These are phyloP conservation scores for cucumber (Cucumis sativus) DNA, from an alignment of 306 rosid genomes.

Conservation along the genomic window DNA sequence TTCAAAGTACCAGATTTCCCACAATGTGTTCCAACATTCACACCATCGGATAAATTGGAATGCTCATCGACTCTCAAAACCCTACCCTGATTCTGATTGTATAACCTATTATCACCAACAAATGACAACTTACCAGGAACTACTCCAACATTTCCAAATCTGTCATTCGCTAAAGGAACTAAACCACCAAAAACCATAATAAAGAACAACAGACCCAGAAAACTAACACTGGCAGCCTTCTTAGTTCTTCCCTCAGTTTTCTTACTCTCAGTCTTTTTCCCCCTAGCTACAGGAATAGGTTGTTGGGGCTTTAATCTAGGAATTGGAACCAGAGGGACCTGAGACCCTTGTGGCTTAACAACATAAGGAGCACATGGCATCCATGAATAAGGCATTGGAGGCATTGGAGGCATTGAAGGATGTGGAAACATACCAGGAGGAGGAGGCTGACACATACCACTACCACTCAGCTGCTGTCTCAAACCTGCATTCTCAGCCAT, in stretches of 20 bases:
- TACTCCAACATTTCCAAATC: slow-evolving; percentile 38
- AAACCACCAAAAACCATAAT: slow-evolving; percentile 71
- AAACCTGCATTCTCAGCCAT: slow-evolving; percentile 83
- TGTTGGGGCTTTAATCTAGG: slow-evolving; percentile 75
- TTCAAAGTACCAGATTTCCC: slow-evolving; percentile 31
- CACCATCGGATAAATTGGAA: slow-evolving; percentile 41
- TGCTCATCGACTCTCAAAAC: slow-evolving; percentile 33
- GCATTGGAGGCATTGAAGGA: slow-evolving; percentile 31
- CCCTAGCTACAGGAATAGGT: slow-evolving; percentile 32
- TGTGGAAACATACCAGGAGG: slow-evolving; percentile 68
- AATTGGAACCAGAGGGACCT: slow-evolving; percentile 81
- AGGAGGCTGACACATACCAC: slow-evolving; percentile 39
- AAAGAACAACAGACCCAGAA: slow-evolving; percentile 72
- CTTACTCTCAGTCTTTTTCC: slow-evolving; percentile 38
- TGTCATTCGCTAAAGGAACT: slow-evolving; percentile 50
- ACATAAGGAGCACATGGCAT: slow-evolving; percentile 64
- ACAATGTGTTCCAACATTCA: slow-evolving; percentile 20
- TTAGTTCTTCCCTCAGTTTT: slow-evolving; percentile 65
- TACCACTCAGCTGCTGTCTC: slow-evolving; percentile 66
- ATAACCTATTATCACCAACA: slow-evolving; percentile 25
- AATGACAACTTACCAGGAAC: slow-evolving; percentile 31
- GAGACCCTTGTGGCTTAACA: slow-evolving; percentile 71
- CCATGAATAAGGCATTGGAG: slow-evolving; percentile 74
- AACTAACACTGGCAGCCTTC: slow-evolving; percentile 94
- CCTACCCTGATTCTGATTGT: slow-evolving; percentile 37